Conservation (phyloP, 2,329 filamentous ascomycete species). For the Nemania sp. region DNA sequence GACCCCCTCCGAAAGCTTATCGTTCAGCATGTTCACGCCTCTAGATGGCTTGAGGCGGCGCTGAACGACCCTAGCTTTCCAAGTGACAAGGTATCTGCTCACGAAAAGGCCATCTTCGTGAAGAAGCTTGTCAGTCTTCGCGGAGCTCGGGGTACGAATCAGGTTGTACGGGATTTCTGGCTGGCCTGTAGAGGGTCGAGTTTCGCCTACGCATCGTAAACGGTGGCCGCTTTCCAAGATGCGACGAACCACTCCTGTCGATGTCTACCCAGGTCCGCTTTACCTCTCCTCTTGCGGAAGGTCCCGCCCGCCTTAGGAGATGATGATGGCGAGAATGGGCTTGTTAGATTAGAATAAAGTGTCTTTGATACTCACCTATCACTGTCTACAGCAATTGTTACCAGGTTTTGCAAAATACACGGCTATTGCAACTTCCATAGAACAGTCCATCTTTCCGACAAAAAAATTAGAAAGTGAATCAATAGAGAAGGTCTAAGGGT, state of each 20-base stretch:
- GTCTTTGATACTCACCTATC: neutral
- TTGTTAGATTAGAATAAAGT: constrained; percentile 5
- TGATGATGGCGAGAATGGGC: neutral
- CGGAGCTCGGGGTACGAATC: constrained; percentile 66
- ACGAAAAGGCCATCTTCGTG: constrained; percentile 67
- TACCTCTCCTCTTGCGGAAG: neutral
- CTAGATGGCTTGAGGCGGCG: constrained; percentile 66
- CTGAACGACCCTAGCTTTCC: constrained; percentile 61
- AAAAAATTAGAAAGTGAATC: too few relatives aligned
- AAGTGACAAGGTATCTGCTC: constrained; percentile 59
- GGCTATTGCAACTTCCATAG: too few relatives aligned
- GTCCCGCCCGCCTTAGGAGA: neutral
- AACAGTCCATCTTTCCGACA: too few relatives aligned
- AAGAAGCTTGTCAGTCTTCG: constrained; percentile 69
- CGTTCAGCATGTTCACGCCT: constrained; percentile 57
- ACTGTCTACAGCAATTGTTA: neutral
- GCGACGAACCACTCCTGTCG: neutral
- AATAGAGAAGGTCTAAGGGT: too few relatives aligned
- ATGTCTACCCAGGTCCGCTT: neutral
- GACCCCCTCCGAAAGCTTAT: constrained; percentile 74
- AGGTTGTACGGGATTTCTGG: constrained; percentile 74
- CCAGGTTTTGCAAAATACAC: too few relatives aligned
- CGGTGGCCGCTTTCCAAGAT: neutral
- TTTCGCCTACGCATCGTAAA: constrained; percentile 63
- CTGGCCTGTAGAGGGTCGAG: constrained; percentile 65